Conservation (phyloP, 768 basidiomycete genomes). For the Psilocybe azurescens region DNA sequence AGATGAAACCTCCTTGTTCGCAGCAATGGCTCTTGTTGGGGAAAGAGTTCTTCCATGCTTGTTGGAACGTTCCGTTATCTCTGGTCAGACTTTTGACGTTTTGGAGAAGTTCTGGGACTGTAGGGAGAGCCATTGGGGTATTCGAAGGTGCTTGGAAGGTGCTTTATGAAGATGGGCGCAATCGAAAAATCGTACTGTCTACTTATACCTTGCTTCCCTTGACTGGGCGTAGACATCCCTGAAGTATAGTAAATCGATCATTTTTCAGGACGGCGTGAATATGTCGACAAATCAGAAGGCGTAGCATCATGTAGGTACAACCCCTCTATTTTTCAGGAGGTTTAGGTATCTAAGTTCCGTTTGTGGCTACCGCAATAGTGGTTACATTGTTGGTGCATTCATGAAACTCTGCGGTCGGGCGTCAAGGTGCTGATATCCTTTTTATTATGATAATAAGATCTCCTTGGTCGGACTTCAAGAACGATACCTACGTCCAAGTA, state of each 20-base stretch:
- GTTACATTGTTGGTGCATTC: neutral
- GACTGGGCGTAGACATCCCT: neutral
- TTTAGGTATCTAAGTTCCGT: neutral
- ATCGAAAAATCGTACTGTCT: neutral
- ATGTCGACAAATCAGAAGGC: neutral
- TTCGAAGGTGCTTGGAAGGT: neutral
- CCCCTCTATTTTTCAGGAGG: neutral
- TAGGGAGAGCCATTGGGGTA: neutral
- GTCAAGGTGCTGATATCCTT: neutral
- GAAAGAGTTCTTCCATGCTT: conserved; percentile 5
- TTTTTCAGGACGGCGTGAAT: too few relatives aligned
- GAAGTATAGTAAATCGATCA: neutral
- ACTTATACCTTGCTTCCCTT: neutral
- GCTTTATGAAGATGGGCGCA: neutral
- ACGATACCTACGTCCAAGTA: too few relatives aligned
- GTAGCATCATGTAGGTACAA: neutral
- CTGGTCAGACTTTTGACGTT: conserved; percentile 1
- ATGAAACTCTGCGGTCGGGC: neutral
- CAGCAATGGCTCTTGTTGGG: neutral
- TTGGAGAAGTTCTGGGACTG: neutral
- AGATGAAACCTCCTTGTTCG: conserved; percentile 5
- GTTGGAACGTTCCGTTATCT: neutral
- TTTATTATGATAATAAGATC: neutral
- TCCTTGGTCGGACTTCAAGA: too few relatives aligned
- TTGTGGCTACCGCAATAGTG: neutral